phyloP scores from a whole-genome alignment of 352 stramenopile species.

The Globisporangium heterothallicum region DNA sequence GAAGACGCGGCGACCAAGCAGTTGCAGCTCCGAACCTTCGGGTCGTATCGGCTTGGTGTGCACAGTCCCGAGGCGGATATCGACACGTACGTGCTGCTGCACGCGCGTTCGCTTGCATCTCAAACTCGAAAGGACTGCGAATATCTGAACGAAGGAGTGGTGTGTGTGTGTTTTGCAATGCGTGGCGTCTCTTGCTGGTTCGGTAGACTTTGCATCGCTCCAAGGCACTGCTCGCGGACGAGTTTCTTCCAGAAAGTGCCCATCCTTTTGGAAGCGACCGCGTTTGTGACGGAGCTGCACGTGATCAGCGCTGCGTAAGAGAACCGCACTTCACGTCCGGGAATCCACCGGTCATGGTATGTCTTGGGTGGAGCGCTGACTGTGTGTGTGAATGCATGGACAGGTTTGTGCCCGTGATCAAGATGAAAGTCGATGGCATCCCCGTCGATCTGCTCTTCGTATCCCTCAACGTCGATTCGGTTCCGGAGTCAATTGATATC shows the following conservation, averaged over 20 bases:
- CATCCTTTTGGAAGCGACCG: constrained; percentile 67
- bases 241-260: constrained; percentile 87
- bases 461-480: constrained; percentile 49
- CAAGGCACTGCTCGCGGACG: constrained; percentile 68
- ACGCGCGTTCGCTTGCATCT: background rate
- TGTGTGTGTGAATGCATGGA: background rate
- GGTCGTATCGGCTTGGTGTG: constrained; percentile 85
- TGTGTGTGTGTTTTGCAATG: constrained; percentile 5
- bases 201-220: constrained; percentile 79
- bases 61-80: constrained; percentile 85
- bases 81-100: constrained; percentile 48
- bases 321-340: no score
- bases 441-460: constrained; percentile 94
- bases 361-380: background rate
- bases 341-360: background rate
- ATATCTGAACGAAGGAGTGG: background rate
- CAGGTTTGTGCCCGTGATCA: constrained; percentile 90
- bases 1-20: constrained; percentile 26
- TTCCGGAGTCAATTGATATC: constrained; percentile 68
- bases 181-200: no score
- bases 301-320: constrained; percentile 89
- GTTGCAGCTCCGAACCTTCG: constrained; percentile 87
- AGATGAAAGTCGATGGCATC: constrained; percentile 90
- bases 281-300: constrained; percentile 64
- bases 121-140: background rate